Conservation (phyloP, 2,329 filamentous ascomycete species). For the Sphaerulina musiva region DNA sequence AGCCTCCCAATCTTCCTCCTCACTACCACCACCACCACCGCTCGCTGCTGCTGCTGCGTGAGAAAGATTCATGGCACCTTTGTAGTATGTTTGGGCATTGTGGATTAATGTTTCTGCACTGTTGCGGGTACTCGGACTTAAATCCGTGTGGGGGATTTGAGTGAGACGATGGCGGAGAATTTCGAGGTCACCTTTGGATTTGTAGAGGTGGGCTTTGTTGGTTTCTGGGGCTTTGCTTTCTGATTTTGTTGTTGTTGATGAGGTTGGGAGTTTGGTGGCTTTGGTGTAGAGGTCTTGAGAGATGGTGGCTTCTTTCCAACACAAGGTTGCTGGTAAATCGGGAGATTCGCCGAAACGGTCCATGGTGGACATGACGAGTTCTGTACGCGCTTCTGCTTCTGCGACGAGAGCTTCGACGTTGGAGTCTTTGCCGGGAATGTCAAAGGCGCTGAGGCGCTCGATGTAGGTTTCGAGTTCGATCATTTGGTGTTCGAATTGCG, state of each 20-base stretch:
- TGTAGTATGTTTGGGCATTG: constrained; percentile 54
- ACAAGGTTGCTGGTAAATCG: constrained; percentile 24
- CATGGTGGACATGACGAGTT: constrained; percentile 27
- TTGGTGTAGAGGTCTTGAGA: constrained; percentile 47
- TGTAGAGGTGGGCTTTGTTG: constrained; percentile 40
- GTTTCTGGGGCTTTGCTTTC: constrained; percentile 35
- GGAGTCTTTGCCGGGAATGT: constrained; percentile 39
- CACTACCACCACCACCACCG: constrained; percentile 25
- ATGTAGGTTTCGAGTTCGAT: constrained; percentile 51
- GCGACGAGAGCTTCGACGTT: constrained; percentile 49
- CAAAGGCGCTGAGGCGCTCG: constrained; percentile 33
- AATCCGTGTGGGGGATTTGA: constrained; percentile 24
- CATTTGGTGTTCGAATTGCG: constrained; percentile 48
- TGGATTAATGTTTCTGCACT: constrained; percentile 45
- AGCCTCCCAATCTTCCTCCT: constrained; percentile 33
- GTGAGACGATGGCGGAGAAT: constrained; percentile 50
- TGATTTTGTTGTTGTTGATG: constrained; percentile 9
- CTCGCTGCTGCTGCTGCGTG: constrained; percentile 4
- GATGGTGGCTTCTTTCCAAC: constrained; percentile 50
- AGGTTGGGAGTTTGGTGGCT: constrained; percentile 42
- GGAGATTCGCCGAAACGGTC: constrained; percentile 22
- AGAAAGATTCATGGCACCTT: constrained; percentile 41
- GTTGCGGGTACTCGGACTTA: constrained; percentile 39
- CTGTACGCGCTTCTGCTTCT: constrained; percentile 28
- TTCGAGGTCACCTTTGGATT: constrained; percentile 51